A percentile compares a stretch with the other conserved stretches of the same genome.
Conservation (phyloP, 2,329 filamentous ascomycete genomes). For the Ascochyta viciae-villosae region DNA sequence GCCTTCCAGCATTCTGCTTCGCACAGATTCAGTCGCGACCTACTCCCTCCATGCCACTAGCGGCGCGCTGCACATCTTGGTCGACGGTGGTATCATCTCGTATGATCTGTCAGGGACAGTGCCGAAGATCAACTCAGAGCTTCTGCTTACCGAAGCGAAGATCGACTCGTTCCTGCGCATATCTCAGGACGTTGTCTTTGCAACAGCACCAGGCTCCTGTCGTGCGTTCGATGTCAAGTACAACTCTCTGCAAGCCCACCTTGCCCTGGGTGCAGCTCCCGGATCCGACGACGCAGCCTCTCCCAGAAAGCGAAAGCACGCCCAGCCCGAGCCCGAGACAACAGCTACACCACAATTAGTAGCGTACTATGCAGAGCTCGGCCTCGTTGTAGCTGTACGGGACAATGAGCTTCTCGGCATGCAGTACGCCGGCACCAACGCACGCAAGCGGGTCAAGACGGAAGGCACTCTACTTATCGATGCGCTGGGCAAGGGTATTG, state of each 20-base stretch:
- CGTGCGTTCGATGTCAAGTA: slow-evolving; percentile 71
- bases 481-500: slow-evolving; percentile 71
- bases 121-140: slow-evolving; percentile 63
- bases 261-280: slow-evolving; percentile 39
- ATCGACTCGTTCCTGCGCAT: slow-evolving; percentile 70
- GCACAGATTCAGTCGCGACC: slow-evolving; percentile 17
- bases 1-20: slow-evolving; percentile 16
- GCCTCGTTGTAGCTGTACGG: slow-evolving; percentile 70
- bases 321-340: slow-evolving; percentile 48
- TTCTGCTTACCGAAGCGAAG: slow-evolving; percentile 59
- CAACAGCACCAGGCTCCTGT: slow-evolving; percentile 64
- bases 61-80: slow-evolving; percentile 69
- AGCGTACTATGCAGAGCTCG: slow-evolving; percentile 69
- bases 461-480: slow-evolving; percentile 70
- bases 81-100: slow-evolving; percentile 61
- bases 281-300: slow-evolving; percentile 40
- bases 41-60: slow-evolving; percentile 69
- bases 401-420: slow-evolving; percentile 71
- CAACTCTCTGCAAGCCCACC: slow-evolving; percentile 57
- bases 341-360: slow-evolving; percentile 34
- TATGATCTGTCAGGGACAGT: slow-evolving; percentile 70
- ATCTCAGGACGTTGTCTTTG: slow-evolving; percentile 70
- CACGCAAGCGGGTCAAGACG: slow-evolving; percentile 47
- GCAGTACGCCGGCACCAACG: slow-evolving; percentile 54
- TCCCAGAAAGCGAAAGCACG: slow-evolving; percentile 45